Conservation (phyloP, 176 grass and related monocot genomes). For the Bonia amplexicaulis region DNA sequence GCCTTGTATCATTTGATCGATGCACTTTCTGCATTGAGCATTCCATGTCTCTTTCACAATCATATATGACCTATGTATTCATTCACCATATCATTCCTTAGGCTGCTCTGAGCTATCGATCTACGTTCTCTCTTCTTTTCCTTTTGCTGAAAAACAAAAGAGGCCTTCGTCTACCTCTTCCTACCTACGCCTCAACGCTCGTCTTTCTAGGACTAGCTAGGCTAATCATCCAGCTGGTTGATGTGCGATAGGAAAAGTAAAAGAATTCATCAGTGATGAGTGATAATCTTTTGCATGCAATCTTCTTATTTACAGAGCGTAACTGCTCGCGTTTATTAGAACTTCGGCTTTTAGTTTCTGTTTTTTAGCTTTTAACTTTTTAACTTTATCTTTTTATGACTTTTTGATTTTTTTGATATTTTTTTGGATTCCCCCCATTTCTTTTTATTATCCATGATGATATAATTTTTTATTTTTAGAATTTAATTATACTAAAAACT, state of each 20-base stretch:
- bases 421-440: too few species aligned
- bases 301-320: slow-evolving; percentile 10
- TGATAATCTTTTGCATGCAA: slow-evolving; percentile 15
- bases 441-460: too few species aligned
- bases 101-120: neutral
- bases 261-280: neutral
- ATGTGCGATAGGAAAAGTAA: slow-evolving; percentile 22
- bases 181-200: neutral
- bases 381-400: too few species aligned
- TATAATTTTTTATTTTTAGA: too few species aligned
- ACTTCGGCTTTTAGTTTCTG: too few species aligned
- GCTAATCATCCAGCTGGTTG: slow-evolving; percentile 2
- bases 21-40: neutral
- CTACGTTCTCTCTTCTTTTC: neutral
- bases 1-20: neutral
- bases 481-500: too few species aligned
- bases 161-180: slow-evolving; percentile 13
- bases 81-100: neutral
- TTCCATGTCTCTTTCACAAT: neutral
- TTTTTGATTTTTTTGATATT: too few species aligned
- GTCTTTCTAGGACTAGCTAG: neutral
- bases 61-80: neutral
- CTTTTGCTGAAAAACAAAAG: slow-evolving; percentile 9
- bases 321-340: neutral
- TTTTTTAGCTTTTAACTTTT: too few species aligned